A percentile compares a stretch with the other conserved stretches of the same genome.
These are phyloP conservation scores for Magnolia kwangsiensis DNA, from an alignment of 164 flowering plant species.

Conservation along the genomic window DNA sequence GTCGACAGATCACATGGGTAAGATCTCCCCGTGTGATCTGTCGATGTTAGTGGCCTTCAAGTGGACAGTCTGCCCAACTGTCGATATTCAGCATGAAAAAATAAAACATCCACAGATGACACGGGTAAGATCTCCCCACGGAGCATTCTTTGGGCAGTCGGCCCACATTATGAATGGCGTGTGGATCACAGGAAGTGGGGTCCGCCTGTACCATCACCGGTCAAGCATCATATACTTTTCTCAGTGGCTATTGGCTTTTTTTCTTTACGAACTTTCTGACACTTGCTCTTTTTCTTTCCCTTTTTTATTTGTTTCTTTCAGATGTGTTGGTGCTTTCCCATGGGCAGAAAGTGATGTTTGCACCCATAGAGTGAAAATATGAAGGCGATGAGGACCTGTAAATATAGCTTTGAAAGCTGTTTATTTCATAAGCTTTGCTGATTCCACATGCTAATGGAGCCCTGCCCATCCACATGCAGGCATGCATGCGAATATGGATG, in stretches of 20 bases:
- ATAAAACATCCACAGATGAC: too few species aligned
- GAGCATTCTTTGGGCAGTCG: too few species aligned
- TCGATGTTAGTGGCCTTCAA: too few species aligned
- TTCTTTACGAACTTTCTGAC: background rate
- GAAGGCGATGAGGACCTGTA: constrained; percentile 16
- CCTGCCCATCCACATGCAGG: background rate
- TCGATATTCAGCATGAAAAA: too few species aligned
- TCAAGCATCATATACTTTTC: background rate
- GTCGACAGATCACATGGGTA: background rate
- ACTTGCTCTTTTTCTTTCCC: background rate
- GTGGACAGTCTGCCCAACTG: too few species aligned
- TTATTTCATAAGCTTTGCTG: background rate
- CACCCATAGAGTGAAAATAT: background rate
- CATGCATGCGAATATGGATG: background rate
- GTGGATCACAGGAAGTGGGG: too few species aligned
- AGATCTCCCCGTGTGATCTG: too few species aligned
- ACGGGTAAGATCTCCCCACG: background rate
- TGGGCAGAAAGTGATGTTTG: constrained; percentile 33
- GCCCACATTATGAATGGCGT: too few species aligned
- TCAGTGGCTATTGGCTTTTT: background rate
- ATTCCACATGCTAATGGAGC: background rate
- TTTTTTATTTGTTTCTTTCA: constrained; percentile 18
- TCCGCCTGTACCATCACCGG: background rate
- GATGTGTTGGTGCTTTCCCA: constrained; percentile 45
- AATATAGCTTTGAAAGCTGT: constrained; percentile 29